Base-by-base conservation (phyloP, 2,329 filamentous ascomycete species). In the Beauveria sp. region DNA sequence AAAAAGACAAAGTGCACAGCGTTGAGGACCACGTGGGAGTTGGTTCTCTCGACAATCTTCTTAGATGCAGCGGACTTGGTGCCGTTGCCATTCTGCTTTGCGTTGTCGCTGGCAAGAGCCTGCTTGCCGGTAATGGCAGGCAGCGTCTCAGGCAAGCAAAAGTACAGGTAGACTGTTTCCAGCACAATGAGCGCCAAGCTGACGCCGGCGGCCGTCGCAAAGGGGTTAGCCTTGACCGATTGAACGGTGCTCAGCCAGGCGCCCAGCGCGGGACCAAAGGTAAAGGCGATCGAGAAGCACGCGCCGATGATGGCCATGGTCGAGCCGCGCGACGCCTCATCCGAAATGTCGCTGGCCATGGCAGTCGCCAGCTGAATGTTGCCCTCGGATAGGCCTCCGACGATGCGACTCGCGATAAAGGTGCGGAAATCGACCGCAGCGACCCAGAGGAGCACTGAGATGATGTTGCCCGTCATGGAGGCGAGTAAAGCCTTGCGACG, bases 201-300 rank as follows among this genome's bases (percentile, higher is more conserved):
- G 66, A 98, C 91, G 0, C 89, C 90, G 0, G 95, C 95, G 1
- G 95, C 93, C 0, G 91, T 91, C 7, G 92, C 93, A 74, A 99
- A 99, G 0, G 95, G 95, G 72, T 99, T 99, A 28, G 88, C 88
- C 3, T 88, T 86, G 26, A 98, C 88, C 5, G 86, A 85, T 16
- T 86, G 85, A 64, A 96, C 86, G 57, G 84, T 88, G 65, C 90
- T 89, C 24, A 99, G 79, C 72, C 87, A 93, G 2, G 95, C 95
- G 63, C 95, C 95, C 8, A 99, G 82, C 10, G 92, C 92, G 0
- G 95, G 95, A 0, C 95, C 95, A 72, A 97, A 96, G 0, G 95
- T 99, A 73, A 99, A 99, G 20, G 95, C 95, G 67, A 99, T 88
- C 64, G 91, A 96, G 77, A 99, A 99, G 77, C 95, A 98, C 16